Evolutionary conservation across 805 yeast species (phyloP), one percentile per base, ranked within the genome.

Genomic region (Suhomyces sp.): DNA sequence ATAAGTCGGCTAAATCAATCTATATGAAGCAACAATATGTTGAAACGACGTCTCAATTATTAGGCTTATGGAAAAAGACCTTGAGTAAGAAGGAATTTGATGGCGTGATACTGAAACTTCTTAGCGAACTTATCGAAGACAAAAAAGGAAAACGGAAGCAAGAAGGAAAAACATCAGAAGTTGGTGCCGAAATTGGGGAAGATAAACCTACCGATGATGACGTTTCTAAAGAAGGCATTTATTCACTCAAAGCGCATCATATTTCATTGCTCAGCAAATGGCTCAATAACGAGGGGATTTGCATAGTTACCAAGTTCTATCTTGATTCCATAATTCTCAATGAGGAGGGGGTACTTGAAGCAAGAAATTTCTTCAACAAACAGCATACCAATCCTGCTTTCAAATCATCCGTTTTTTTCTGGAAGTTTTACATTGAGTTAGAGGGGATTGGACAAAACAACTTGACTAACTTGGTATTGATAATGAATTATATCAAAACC

Each of bases 361-460:
- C 53, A 11, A 44, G 68, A 17, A 39, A 39, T n/a, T 54, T 65
- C 28, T 66, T 56, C 48, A 62, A 62, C 41, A 45, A 40, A 15
- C 46, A 48, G 35, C 48, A 55, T 39, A 37, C 38, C 4, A 54
- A 65, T 20, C 43, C 50, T 1, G 48, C 58, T 3, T 48, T 80
- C 10, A 57, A 57, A 28, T 48, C 59, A 5, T 72, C 78, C 1
- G 55, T 56, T 4, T 47, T 66, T 14, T 83, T 79, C 46, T 83
- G 88, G 88, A 50, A 56, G 8, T 68, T 70, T 25, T 78, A 60
- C 40, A 69, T 81, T 41, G 73, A 75, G 30, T 77, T 73, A 47
- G 83, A 81, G 42, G 68, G 58, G 6, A 11, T 65, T 15, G 35
- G 46, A 1, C 63, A 63, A 31, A 57, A 64, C 13, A 77, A 79